Percentiles rank a stretch among this genome's conserved stretches.
phyloP scores from a whole-genome alignment of 2,329 filamentous ascomycete genomes.

The Blumeria graminis region DNA sequence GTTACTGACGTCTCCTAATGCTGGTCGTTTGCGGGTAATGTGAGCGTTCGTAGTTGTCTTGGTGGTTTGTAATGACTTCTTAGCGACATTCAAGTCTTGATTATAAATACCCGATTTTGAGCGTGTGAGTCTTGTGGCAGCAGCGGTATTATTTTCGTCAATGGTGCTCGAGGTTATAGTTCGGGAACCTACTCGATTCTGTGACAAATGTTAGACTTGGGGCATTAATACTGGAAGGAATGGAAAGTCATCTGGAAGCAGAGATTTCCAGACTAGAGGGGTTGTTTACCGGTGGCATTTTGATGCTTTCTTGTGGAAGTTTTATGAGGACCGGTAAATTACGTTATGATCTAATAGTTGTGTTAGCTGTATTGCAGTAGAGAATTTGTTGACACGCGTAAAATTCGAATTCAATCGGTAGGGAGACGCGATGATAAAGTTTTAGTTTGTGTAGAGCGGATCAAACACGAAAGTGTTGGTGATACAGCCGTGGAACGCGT shows the following conservation, averaged over 20 bases:
- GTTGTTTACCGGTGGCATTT: slow-evolving; percentile 32
- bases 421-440: not conserved
- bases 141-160: slow-evolving; percentile 49
- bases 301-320: slow-evolving; percentile 3
- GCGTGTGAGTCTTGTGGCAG: slow-evolving; percentile 64
- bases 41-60: slow-evolving; percentile 30
- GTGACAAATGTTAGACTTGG: slow-evolving; percentile 17
- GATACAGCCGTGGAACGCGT: not conserved
- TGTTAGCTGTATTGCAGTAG: not conserved
- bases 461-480: not conserved
- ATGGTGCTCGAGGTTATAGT: slow-evolving; percentile 76
- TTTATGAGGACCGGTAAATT: not conserved
- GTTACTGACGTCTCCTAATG: slow-evolving; percentile 88
- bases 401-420: too few species aligned
- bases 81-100: slow-evolving; percentile 30
- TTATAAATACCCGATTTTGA: slow-evolving; percentile 61
- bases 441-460: not conserved
- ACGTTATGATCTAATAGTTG: not conserved
- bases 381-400: not conserved
- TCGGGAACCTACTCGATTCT: slow-evolving; percentile 45
- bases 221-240: not conserved
- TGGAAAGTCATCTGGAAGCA: not conserved
- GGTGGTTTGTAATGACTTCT: slow-evolving; percentile 47
- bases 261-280: not conserved
- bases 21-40: slow-evolving; percentile 49